A percentile compares a stretch with the other conserved stretches of the same genome.
Evolutionary conservation across 768 basidiomycete genomes (phyloP).

Genomic region (Pluteus cervinus): DNA sequence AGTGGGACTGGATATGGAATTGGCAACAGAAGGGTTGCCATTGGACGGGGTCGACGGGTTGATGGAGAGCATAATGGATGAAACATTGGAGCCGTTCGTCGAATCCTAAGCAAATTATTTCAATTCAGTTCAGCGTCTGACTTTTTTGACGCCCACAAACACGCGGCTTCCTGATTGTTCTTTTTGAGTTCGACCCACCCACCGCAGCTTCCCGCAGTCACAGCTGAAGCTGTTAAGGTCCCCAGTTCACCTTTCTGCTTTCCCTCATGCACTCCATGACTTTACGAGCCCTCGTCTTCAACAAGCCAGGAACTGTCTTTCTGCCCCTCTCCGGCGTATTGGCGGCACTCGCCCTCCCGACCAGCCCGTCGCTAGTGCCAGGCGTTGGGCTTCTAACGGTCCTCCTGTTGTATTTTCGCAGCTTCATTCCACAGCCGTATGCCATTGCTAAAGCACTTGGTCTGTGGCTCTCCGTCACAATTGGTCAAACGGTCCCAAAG

Average conservation of each 20-base stretch:
- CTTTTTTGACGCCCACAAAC: too few relatives aligned
- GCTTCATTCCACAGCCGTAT: conserved; percentile 23
- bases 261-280: too few relatives aligned
- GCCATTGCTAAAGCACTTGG: conserved; percentile 16
- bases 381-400: conserved; percentile 21
- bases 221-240: conserved; percentile 20
- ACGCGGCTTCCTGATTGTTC: conserved; percentile 24
- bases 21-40: conserved; percentile 60
- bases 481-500: conserved; percentile 36
- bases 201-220: conserved; percentile 21
- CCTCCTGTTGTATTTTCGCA: conserved; percentile 30
- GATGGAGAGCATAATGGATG: conserved; percentile 60
- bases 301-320: conserved; percentile 21
- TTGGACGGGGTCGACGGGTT: conserved; percentile 46
- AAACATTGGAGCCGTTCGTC: conserved; percentile 57
- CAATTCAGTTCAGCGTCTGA: too few relatives aligned
- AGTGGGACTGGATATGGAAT: conserved; percentile 54
- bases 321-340: conserved; percentile 21
- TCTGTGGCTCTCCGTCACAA: conserved; percentile 31
- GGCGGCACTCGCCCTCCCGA: conserved; percentile 16
- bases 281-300: conserved; percentile 20
- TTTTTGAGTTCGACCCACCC: conserved; percentile 31
- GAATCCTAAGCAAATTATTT: too few relatives aligned
- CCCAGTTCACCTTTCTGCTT: too few relatives aligned
- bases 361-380: conserved; percentile 19